These are phyloP conservation scores for Syncephalastrum sp. DNA, from an alignment of 371 early-diverging fungal genomes.

Conservation along the genomic window DNA sequence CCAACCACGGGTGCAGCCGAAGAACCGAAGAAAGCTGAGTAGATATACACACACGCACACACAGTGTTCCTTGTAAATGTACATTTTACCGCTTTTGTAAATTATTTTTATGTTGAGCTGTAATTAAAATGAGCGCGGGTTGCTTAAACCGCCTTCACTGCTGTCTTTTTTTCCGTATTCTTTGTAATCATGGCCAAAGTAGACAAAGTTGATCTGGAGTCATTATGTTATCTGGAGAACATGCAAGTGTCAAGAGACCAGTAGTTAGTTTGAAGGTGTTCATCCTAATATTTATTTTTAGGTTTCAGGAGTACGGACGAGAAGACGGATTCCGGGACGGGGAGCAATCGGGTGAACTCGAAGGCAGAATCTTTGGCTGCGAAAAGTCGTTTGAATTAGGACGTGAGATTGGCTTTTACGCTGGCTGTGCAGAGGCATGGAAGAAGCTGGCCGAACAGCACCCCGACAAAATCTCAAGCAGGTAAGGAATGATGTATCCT, in stretches of 20 bases:
- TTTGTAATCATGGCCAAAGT: no score
- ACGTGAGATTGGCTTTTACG: conserved; percentile 72
- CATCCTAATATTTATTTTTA: conserved; percentile 15
- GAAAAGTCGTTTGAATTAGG: conserved; percentile 72
- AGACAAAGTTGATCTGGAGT: conserved; percentile 44
- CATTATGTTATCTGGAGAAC: conserved; percentile 59
- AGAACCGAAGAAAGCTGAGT: neutral
- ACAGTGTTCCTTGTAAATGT: no score
- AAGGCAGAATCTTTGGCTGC: conserved; percentile 73
- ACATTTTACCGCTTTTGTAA: no score
- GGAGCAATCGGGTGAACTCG: conserved; percentile 56
- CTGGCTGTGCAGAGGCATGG: conserved; percentile 71
- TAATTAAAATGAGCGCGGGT: no score
- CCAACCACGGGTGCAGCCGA: conserved; percentile 22
- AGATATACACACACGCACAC: no score
- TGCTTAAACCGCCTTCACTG: no score
- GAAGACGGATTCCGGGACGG: conserved; percentile 71
- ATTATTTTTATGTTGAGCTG: no score
- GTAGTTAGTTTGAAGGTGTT: neutral
- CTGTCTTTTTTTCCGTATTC: no score
- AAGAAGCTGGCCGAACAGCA: conserved; percentile 31
- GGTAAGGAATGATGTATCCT: conserved; percentile 24
- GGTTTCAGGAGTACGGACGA: conserved; percentile 68
- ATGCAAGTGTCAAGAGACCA: conserved; percentile 40
- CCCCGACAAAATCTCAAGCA: conserved; percentile 42